Evolutionary conservation across 768 basidiomycete species (phyloP), one percentile per base, ranked within the genome.

Genomic region (Rubroboletus satanas): DNA sequence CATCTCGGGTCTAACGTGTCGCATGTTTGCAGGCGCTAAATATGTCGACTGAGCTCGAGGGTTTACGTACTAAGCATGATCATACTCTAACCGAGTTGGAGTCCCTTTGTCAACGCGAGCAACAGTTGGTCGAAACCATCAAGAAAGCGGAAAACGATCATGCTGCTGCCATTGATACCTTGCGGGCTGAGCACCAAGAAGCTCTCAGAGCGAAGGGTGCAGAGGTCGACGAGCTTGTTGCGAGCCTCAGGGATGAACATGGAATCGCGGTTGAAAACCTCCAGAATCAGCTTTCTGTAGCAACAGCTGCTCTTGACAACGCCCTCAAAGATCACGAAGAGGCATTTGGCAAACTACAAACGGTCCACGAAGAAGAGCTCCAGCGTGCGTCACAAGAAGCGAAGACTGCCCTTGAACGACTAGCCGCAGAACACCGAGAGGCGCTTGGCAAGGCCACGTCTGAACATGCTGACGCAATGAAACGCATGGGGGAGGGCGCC

Each of bases 11-110:
- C 33, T 51, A 5, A 44, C 11, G 14, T 52, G 10, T 32, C 18
- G 15, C 39, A 12, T 23, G 8, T 54, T 45, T 54, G 17, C 55
- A 93, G 90, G 79, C 88, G 11, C 67, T 86, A 49, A 96, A 96
- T 66, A 90, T 96, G 85, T 91, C 92, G 9, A 84, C 79, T 53
- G 94, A 93, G 63, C 80, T 95, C 36, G 90, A 90, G 59, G 83
- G 80, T 28, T 75, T 94, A 23, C 85, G 83, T 49, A 71, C 75
- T 50, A 82, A 83, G 62, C 83, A 87, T 62, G 70, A 78, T 49
- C 76, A 82, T 12, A 75, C 81, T 47, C 66, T 86, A 8, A 64
- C 62, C 12, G 72, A 74, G 37, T 68, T 92, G 11, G 82, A 87
- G 59, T 74, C 78, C 45, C 75, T 84, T 42, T 76, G 80, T 63